These are phyloP conservation scores for Torrubiella hemipterigena DNA, from an alignment of 2,329 filamentous ascomycete genomes.

Conservation along the genomic window DNA sequence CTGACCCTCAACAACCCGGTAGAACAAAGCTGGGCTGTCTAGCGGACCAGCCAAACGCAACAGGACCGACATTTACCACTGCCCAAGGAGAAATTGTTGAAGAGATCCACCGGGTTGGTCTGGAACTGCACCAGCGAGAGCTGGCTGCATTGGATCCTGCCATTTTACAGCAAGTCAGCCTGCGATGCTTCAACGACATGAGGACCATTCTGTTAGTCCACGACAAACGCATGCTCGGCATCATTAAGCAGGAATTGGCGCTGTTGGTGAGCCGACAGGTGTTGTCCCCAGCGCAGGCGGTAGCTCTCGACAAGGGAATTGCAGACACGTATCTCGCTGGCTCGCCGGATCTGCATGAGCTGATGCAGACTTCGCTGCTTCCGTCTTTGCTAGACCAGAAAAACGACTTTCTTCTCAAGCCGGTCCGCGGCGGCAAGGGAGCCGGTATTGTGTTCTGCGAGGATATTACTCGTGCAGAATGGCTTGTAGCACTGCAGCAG, in stretches of 20 bases:
- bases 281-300: slow-evolving; percentile 17
- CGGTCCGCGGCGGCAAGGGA: slow-evolving; percentile 24
- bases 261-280: slow-evolving; percentile 11
- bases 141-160: slow-evolving; percentile 16
- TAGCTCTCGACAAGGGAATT: slow-evolving; percentile 14
- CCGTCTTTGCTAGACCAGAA: slow-evolving; percentile 10
- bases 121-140: slow-evolving; percentile 27
- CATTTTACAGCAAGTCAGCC: slow-evolving; percentile 20
- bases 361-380: slow-evolving; percentile 9
- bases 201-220: slow-evolving; percentile 26
- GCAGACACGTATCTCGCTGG: slow-evolving; percentile 21
- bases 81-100: slow-evolving; percentile 15
- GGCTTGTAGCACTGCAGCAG: neutral
- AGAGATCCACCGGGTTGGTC: slow-evolving; percentile 22
- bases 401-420: slow-evolving; percentile 22
- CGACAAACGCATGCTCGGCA: slow-evolving; percentile 29
- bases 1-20: slow-evolving; percentile 9
- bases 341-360: slow-evolving; percentile 12
- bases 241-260: slow-evolving; percentile 21
- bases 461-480: slow-evolving; percentile 12
- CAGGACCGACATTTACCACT: slow-evolving; percentile 7
- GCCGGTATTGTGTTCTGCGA: slow-evolving; percentile 27
- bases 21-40: slow-evolving; percentile 17
- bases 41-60: neutral
- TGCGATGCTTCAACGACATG: slow-evolving; percentile 27